Base-by-base conservation (phyloP, 768 basidiomycete species). In the Kwoniella botswanensis region DNA sequence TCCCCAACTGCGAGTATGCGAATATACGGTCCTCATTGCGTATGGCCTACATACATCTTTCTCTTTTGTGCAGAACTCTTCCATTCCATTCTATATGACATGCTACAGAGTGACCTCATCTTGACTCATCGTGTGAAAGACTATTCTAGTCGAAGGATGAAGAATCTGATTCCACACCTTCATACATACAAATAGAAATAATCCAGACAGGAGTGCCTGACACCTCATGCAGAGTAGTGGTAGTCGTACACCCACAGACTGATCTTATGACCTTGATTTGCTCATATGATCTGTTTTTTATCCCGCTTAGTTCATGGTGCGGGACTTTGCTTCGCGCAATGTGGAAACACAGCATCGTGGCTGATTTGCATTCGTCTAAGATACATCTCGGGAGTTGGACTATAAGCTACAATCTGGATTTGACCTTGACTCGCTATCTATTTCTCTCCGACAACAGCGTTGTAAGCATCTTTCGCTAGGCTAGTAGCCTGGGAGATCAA, bases 391-490 rank as follows among this genome's bases (percentile, higher is more conserved):
- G 22, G 5, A 22, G 11, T 17, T 22, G 6, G 52, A 18, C 52
- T 17, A 50, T 50, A 50, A 50, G 46, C 46, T 50, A 50, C 46
- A 50, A 50, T 50, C 46, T 15, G 12, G 18, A 15, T 50, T 50
- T 18, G 18, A 6, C 17, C 46, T 18, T 50, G 17, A 17, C 18
- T 53, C 11, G 52, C 12, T 35, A 35, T 50, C 65, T 66, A 66
- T 54, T 62, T 43, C 61, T 72, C 71, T 4, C 74, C 74, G 24
- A 68, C 63, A 52, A 75, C 71, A 55, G 74, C 71, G 43, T 69
- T 53, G 61, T 72, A 72, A 13, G 71, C 71, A 6, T 62, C 42
- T 35, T 72, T 69, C 35, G 62, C 74, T 9, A 70, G n/a, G 3
- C 46, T 22, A 15, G 68, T 69, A 24, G 70, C 74, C 52, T 72